These are phyloP conservation scores for Biscogniauxia sp. DNA, from an alignment of 2,329 filamentous ascomycete genomes.

Conservation along the genomic window DNA sequence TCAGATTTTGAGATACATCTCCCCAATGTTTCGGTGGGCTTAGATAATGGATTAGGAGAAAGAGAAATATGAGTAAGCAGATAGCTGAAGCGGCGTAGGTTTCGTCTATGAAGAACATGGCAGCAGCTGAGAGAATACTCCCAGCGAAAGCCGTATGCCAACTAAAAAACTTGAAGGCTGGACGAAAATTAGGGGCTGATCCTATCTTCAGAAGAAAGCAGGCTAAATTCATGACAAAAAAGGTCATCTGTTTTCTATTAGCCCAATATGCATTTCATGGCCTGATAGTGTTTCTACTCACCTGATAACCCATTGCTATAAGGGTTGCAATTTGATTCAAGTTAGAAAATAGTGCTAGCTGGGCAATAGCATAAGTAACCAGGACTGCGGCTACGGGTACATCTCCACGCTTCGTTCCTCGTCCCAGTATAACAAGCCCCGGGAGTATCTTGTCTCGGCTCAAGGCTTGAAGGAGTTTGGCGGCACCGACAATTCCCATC, in stretches of 20 bases:
- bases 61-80: slow-evolving; percentile 70
- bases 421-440: slow-evolving; percentile 70
- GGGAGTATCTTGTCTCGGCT: slow-evolving; percentile 77
- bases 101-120: slow-evolving; percentile 89
- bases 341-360: slow-evolving; percentile 77
- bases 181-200: slow-evolving; percentile 84
- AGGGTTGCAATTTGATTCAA: slow-evolving; percentile 87
- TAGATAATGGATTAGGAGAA: slow-evolving; percentile 81
- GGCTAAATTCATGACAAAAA: slow-evolving; percentile 82
- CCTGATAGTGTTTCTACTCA: slow-evolving; percentile 27
- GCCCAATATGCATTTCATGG: background rate
- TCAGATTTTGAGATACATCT: slow-evolving; percentile 84
- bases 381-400: slow-evolving; percentile 76
- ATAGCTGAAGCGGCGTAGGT: slow-evolving; percentile 76
- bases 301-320: slow-evolving; percentile 85
- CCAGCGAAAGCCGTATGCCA: slow-evolving; percentile 78
- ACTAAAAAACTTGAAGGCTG: slow-evolving; percentile 85
- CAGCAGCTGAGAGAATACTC: slow-evolving; percentile 70
- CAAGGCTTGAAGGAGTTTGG: slow-evolving; percentile 81
- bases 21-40: slow-evolving; percentile 87
- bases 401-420: slow-evolving; percentile 68
- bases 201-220: slow-evolving; percentile 85
- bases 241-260: slow-evolving; percentile 65
- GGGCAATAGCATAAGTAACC: slow-evolving; percentile 71
- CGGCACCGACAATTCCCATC: slow-evolving; percentile 83